Percentiles rank a stretch among this genome's conserved stretches.
These are phyloP conservation scores for Micractinium sp. DNA, from an alignment of 139 green algal genomes.

Conservation along the genomic window DNA sequence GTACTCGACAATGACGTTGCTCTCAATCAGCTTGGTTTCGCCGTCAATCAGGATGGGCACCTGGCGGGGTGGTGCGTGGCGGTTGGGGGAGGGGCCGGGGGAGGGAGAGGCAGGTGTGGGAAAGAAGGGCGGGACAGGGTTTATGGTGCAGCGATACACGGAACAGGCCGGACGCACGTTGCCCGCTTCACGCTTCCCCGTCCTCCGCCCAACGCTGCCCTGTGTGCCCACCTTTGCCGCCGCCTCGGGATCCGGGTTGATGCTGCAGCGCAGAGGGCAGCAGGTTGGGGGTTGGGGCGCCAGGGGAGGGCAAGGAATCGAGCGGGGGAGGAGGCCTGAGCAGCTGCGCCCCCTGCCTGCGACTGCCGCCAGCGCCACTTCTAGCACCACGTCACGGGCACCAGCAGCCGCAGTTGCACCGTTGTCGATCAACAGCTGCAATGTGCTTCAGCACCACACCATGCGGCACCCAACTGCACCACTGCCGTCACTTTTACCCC, in stretches of 20 bases:
- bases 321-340: background rate
- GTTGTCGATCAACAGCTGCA: too few species aligned
- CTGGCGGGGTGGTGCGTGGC: background rate
- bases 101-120: too few species aligned
- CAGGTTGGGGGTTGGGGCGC: background rate
- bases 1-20: slow-evolving; percentile 16
- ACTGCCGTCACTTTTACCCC: too few species aligned
- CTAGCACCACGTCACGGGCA: background rate
- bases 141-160: too few species aligned
- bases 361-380: too few species aligned
- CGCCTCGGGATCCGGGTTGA: slow-evolving; percentile 24
- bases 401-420: too few species aligned
- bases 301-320: background rate
- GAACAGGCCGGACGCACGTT: background rate
- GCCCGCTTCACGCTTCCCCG: background rate
- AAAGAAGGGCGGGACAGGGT: too few species aligned
- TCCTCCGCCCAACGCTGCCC: background rate
- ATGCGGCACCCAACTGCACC: too few species aligned
- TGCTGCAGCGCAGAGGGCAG: background rate
- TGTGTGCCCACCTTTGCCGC: slow-evolving; percentile 12
- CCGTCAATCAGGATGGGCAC: slow-evolving; percentile 33
- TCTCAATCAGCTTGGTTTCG: slow-evolving; percentile 22
- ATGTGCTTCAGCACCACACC: too few species aligned
- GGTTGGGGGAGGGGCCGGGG: too few species aligned
- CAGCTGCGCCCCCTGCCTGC: background rate